These are phyloP conservation scores for Chaetomiaceae sp. DNA, from an alignment of 2,329 filamentous ascomycete genomes.

Conservation along the genomic window DNA sequence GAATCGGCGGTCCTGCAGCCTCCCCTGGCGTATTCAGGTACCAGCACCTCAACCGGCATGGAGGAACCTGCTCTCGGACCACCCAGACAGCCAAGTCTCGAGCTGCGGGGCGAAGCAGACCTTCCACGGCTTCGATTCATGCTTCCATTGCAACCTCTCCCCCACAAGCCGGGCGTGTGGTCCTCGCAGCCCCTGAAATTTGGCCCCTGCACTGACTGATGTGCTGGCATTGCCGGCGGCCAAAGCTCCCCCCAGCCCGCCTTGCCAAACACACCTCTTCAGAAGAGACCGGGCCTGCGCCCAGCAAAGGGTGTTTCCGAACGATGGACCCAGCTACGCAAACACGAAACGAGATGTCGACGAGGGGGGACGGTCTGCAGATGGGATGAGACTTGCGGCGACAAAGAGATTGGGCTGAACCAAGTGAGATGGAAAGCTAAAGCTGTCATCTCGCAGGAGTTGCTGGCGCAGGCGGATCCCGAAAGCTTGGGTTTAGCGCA, in stretches of 20 bases:
- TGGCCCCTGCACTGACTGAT: slow-evolving; percentile 6
- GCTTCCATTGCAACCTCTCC: slow-evolving; percentile 17
- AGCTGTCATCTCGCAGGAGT: neutral
- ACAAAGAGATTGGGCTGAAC: slow-evolving; percentile 13
- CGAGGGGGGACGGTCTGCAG: too few species aligned
- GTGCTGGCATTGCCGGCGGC: slow-evolving; percentile 4
- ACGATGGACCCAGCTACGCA: too few species aligned
- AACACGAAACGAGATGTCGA: too few species aligned
- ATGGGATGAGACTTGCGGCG: neutral
- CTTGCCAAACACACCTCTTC: too few species aligned
- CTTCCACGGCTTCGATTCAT: slow-evolving; percentile 17
- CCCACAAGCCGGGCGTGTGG: slow-evolving; percentile 2
- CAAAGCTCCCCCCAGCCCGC: slow-evolving; percentile 1
- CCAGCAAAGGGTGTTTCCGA: too few species aligned
- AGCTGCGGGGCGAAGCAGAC: neutral
- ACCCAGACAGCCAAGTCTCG: slow-evolving; percentile 8
- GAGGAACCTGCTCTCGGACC: too few species aligned
- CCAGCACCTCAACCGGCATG: too few species aligned
- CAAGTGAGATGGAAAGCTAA: slow-evolving; percentile 6
- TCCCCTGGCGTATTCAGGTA: too few species aligned
- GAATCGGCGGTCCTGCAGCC: too few species aligned
- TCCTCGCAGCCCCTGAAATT: slow-evolving; percentile 11
- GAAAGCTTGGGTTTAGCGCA: neutral
- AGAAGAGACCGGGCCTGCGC: too few species aligned
- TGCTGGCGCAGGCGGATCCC: neutral